Evolutionary conservation across 805 yeast genomes (phyloP).

Genomic region (Teunomyces funiuensis): DNA sequence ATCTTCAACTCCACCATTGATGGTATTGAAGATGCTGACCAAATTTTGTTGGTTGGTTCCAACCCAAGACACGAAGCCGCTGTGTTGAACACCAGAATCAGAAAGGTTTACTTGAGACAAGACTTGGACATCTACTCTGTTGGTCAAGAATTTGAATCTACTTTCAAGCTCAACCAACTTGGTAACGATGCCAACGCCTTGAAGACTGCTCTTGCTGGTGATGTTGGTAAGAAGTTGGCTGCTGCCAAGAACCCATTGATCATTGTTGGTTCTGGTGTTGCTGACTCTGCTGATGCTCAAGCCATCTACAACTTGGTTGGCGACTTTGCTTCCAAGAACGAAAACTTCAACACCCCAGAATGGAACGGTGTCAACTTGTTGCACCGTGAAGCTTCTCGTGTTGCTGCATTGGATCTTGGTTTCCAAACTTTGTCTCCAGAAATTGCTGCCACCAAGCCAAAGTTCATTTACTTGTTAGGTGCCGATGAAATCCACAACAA

Average conservation of each 20-base stretch:
- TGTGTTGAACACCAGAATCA: slow-evolving; percentile 77
- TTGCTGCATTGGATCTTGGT: slow-evolving; percentile 84
- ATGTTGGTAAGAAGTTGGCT: slow-evolving; percentile 64
- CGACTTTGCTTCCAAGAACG: slow-evolving; percentile 54
- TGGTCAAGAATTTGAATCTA: slow-evolving; percentile 77
- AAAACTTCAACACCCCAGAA: slow-evolving; percentile 61
- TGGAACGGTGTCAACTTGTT: slow-evolving; percentile 83
- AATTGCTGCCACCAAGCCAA: slow-evolving; percentile 54
- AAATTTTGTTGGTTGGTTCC: slow-evolving; percentile 75
- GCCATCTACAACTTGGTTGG: slow-evolving; percentile 61
- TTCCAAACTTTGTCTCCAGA: slow-evolving; percentile 56
- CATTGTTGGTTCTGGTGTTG: slow-evolving; percentile 77
- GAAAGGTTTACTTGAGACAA: slow-evolving; percentile 75
- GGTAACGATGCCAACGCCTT: slow-evolving; percentile 63
- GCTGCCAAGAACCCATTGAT: slow-evolving; percentile 73
- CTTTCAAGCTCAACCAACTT: slow-evolving; percentile 62
- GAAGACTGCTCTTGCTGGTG: slow-evolving; percentile 60
- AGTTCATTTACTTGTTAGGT: slow-evolving; percentile 75
- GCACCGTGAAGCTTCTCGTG: slow-evolving; percentile 86
- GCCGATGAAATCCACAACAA: slow-evolving; percentile 75
- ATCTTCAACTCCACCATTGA: slow-evolving; percentile 75
- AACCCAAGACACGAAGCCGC: slow-evolving; percentile 92
- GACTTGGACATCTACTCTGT: slow-evolving; percentile 67
- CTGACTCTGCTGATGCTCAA: slow-evolving; percentile 62
- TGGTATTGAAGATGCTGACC: slow-evolving; percentile 83